A percentile compares a stretch with the other conserved stretches of the same genome.
These are phyloP conservation scores for Blastocystis sp. DNA, from an alignment of 352 stramenopile species.

Conservation along the genomic window DNA sequence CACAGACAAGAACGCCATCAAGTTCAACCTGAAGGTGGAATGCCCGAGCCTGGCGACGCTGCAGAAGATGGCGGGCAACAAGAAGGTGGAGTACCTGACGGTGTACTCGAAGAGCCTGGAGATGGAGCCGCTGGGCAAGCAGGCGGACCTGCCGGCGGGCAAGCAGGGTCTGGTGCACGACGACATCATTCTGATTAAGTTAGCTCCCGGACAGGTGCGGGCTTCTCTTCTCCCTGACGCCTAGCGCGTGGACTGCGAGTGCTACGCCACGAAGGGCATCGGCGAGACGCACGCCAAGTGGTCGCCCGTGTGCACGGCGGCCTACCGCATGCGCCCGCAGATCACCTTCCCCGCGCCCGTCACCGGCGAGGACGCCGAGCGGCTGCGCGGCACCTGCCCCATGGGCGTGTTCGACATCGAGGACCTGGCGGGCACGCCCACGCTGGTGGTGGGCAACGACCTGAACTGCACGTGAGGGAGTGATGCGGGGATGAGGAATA, in stretches of 20 bases:
- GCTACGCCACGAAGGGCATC: conserved; percentile 71
- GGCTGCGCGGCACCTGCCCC: conserved; percentile 66
- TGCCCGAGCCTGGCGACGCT: conserved; percentile 40
- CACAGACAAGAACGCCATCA: conserved; percentile 71
- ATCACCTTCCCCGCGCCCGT: conserved; percentile 63
- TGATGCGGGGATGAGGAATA: neutral
- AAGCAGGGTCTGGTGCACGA: conserved; percentile 70
- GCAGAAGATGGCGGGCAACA: conserved; percentile 6
- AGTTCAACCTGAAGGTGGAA: conserved; percentile 62
- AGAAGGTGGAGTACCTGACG: conserved; percentile 51
- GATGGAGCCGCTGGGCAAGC: conserved; percentile 34
- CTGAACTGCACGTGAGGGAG: conserved; percentile 60
- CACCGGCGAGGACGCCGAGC: conserved; percentile 62
- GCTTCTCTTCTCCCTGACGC: neutral
- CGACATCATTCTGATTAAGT: conserved; percentile 73
- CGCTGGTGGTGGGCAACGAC: conserved; percentile 6
- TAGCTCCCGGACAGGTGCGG: conserved; percentile 71
- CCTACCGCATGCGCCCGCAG: conserved; percentile 72
- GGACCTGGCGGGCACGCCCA: conserved; percentile 35
- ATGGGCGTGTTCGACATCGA: conserved; percentile 73
- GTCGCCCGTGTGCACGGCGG: conserved; percentile 73
- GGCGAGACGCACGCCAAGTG: conserved; percentile 73
- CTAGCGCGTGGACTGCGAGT: conserved; percentile 71
- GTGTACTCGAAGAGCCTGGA: conserved; percentile 68
- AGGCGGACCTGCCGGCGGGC: conserved; percentile 50